Evolutionary conservation across 2,329 filamentous ascomycete genomes (phyloP).

Genomic region (Aspergillus alliaceus): DNA sequence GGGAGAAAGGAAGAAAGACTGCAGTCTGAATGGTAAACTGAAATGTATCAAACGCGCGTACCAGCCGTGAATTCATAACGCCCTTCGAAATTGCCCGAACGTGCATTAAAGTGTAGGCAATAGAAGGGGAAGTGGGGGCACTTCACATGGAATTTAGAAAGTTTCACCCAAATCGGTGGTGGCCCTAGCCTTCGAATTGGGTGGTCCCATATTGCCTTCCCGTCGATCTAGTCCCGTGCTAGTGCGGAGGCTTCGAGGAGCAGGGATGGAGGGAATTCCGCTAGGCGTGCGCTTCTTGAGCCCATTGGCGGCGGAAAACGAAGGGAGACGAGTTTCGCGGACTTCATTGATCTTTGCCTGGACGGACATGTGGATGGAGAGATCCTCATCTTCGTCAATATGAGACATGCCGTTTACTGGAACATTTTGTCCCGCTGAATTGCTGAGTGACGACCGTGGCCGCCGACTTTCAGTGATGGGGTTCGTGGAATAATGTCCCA

Average conservation of each 20-base stretch:
- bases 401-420: slow-evolving; percentile 57
- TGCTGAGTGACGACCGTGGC: slow-evolving; percentile 70
- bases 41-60: slow-evolving; percentile 17
- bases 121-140: slow-evolving; percentile 1
- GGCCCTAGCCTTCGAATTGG: slow-evolving; percentile 47
- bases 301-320: slow-evolving; percentile 50
- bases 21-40: slow-evolving; percentile 13
- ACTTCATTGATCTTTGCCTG: slow-evolving; percentile 23
- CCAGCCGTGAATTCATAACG: slow-evolving; percentile 23
- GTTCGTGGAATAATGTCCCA: slow-evolving; percentile 55
- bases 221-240: slow-evolving; percentile 34
- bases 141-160: slow-evolving; percentile 41
- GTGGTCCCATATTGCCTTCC: slow-evolving; percentile 49
- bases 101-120: slow-evolving; percentile 4
- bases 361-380: slow-evolving; percentile 45
- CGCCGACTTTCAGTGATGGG: slow-evolving; percentile 54
- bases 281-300: slow-evolving; percentile 55
- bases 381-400: slow-evolving; percentile 52
- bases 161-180: slow-evolving; percentile 58
- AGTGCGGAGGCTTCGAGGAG: slow-evolving; percentile 40
- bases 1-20: slow-evolving; percentile 8
- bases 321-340: slow-evolving; percentile 40
- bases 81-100: slow-evolving; percentile 3
- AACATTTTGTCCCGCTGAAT: slow-evolving; percentile 55
- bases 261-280: slow-evolving; percentile 41